phyloP scores from a whole-genome alignment of 139 green algal species.

The Eudorina sp. region DNA sequence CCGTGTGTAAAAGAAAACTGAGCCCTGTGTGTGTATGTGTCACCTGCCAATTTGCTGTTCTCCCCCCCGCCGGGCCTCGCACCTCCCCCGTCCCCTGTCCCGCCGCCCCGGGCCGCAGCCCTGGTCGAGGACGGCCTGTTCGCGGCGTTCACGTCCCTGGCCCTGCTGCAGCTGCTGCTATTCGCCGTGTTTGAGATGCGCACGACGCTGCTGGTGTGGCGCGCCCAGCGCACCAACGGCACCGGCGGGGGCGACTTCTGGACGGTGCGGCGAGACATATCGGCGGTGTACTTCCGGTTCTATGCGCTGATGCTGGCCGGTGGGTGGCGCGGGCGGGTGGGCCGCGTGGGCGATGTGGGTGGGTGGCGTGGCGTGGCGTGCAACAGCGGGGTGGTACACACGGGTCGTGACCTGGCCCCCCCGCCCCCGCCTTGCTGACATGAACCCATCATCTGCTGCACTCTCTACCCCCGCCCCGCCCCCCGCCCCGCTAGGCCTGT shows the following conservation, averaged over 20 bases:
- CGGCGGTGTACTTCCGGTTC: constrained; percentile 88
- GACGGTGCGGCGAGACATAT: constrained; percentile 79
- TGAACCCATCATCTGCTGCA: background rate
- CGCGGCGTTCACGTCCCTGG: constrained; percentile 80
- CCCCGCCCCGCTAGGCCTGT: constrained; percentile 54
- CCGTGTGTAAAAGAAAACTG: too few species aligned
- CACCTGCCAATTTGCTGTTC: too few species aligned
- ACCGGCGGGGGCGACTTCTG: constrained; percentile 63
- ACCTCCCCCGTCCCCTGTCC: background rate
- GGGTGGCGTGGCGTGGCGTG: too few species aligned
- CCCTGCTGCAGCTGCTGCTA: constrained; percentile 88
- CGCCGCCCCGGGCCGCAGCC: constrained; percentile 52
- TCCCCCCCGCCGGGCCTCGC: background rate
- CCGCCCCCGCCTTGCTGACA: background rate
- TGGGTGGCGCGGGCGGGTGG: background rate
- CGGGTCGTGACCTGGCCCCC: too few species aligned
- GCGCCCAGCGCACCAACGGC: constrained; percentile 58
- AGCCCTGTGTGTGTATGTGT: background rate
- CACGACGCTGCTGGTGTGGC: constrained; percentile 87
- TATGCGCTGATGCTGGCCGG: constrained; percentile 79
- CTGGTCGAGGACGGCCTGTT: constrained; percentile 90
- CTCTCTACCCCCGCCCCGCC: background rate
- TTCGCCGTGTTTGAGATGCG: constrained; percentile 95
- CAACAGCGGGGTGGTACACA: too few species aligned
- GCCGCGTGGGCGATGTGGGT: background rate